Base-by-base conservation (phyloP, 2,329 filamentous ascomycete species). In the Esteya vermicola region DNA sequence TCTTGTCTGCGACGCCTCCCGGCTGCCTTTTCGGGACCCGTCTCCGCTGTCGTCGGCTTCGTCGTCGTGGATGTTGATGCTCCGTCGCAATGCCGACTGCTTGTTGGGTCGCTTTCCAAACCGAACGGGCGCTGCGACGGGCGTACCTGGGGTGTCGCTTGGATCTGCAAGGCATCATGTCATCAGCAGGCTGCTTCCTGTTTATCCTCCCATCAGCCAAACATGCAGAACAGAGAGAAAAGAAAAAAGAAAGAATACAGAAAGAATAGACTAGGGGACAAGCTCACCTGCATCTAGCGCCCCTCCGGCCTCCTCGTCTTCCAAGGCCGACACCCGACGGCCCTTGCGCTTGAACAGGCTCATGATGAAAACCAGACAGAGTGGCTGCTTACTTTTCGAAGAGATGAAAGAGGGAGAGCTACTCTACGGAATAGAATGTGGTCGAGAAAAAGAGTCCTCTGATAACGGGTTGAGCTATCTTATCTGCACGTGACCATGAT, bases 241-340 rank as follows among this genome's bases (percentile, higher is more conserved):
- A n/a, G n/a, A n/a, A n/a, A n/a, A n/a, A n/a, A n/a, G n/a, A n/a
- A n/a, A n/a, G n/a, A n/a, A n/a, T n/a, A n/a, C n/a, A n/a, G n/a
- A n/a, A n/a, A n/a, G n/a, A n/a, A n/a, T n/a, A n/a, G n/a, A n/a
- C n/a, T n/a, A n/a, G n/a, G n/a, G n/a, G n/a, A n/a, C n/a, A n/a
- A n/a, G n/a, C n/a, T n/a, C n/a, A n/a, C n/a, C n/a, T n/a, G n/a
- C n/a, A n/a, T n/a, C n/a, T n/a, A n/a, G n/a, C n/a, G 43, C 38
- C 2, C 46, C 43, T 5, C 38, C 46, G 38, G 64, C 62, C 2
- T 78, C 78, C 4, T 83, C 76, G 12, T 78, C 75, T 33, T 85
- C 81, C 32, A 75, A 67, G 0, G 75, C 65, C 35, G 76, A 80
- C 50, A 94, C 82, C 52, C 86, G 81, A 48, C 83, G 80, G 35